phyloP scores from a whole-genome alignment of 2,329 filamentous ascomycete genomes.

The Aspergillus sp. region DNA sequence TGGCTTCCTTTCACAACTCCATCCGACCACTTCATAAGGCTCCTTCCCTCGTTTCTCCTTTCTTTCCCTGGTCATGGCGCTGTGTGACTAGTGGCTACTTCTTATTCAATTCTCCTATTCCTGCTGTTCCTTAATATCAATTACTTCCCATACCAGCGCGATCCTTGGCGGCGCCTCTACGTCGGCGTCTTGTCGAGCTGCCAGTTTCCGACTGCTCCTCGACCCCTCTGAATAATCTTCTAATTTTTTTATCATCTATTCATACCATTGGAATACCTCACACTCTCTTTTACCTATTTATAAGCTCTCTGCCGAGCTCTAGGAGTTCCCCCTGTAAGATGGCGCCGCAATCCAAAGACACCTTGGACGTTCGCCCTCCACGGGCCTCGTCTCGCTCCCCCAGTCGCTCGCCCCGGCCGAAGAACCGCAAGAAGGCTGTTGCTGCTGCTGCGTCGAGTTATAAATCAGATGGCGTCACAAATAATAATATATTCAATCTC shows the following conservation, averaged over 20 bases:
- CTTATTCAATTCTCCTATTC: slow-evolving; percentile 35
- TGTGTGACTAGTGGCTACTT: slow-evolving; percentile 27
- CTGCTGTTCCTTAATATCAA: slow-evolving; percentile 9
- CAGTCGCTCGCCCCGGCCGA: slow-evolving; percentile 41
- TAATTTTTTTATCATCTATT: slow-evolving; percentile 3
- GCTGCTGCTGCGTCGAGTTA: slow-evolving; percentile 39
- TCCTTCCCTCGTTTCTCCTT: slow-evolving; percentile 17
- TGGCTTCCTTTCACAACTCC: slow-evolving; percentile 14
- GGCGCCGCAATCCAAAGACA: slow-evolving; percentile 34
- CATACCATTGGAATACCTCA: slow-evolving; percentile 10
- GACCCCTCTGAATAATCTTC: slow-evolving; percentile 8
- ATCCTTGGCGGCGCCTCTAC: background rate
- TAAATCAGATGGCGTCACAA: slow-evolving; percentile 59
- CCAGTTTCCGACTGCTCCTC: slow-evolving; percentile 7
- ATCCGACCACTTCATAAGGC: slow-evolving; percentile 8
- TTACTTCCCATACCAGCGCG: slow-evolving; percentile 4
- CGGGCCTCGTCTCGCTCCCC: slow-evolving; percentile 36
- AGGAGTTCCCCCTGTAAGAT: slow-evolving; percentile 20
- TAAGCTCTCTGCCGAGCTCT: slow-evolving; percentile 4
- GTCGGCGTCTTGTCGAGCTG: slow-evolving; percentile 18
- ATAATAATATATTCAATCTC: slow-evolving; percentile 90
- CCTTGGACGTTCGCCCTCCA: slow-evolving; percentile 37
- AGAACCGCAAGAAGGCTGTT: slow-evolving; percentile 33
- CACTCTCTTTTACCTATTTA: slow-evolving; percentile 17
- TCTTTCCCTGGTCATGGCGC: slow-evolving; percentile 35